Percentiles rank a stretch among this genome's conserved stretches.
Conservation (phyloP, 805 yeast genomes). For the Candida pini region DNA sequence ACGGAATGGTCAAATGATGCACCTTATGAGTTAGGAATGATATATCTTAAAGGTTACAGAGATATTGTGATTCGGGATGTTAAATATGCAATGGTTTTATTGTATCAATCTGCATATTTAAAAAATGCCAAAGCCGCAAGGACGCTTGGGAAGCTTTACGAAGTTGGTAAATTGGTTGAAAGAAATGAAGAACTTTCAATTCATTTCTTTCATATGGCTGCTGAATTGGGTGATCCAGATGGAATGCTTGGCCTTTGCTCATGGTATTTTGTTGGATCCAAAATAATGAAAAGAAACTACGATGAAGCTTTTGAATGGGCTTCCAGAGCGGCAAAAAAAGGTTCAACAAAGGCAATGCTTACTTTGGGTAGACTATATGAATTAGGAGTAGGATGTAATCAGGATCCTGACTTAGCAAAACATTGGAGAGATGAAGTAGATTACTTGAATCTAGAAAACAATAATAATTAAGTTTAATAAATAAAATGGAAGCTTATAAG, state of each 20-base stretch:
- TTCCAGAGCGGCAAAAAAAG: constrained; percentile 69
- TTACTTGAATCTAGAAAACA: too few relatives aligned
- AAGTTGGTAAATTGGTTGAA: constrained; percentile 68
- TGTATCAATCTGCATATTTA: constrained; percentile 81
- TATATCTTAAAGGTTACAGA: constrained; percentile 75
- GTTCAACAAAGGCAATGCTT: constrained; percentile 76
- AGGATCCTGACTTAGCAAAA: constrained; percentile 51
- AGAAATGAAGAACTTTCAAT: constrained; percentile 80
- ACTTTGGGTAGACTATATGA: constrained; percentile 81
- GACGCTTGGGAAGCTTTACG: constrained; percentile 77
- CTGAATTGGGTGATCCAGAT: constrained; percentile 77
- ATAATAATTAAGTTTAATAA: too few relatives aligned
- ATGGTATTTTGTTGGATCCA: constrained; percentile 92
- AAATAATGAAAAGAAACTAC: constrained; percentile 75
- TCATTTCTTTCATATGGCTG: constrained; percentile 90
- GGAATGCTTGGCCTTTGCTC: constrained; percentile 95
- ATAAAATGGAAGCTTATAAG: neutral
- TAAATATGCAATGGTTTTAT: constrained; percentile 79
- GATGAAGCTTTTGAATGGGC: constrained; percentile 96
- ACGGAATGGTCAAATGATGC: constrained; percentile 86
- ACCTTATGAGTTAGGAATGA: constrained; percentile 85
- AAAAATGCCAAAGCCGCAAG: constrained; percentile 81
- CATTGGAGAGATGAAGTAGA: constrained; percentile 69
- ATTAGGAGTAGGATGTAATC: constrained; percentile 79
- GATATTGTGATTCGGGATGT: constrained; percentile 84